These are phyloP conservation scores for Ophiognomonia clavigignenti-juglandacearum DNA, from an alignment of 2,329 filamentous ascomycete genomes.

Conservation along the genomic window DNA sequence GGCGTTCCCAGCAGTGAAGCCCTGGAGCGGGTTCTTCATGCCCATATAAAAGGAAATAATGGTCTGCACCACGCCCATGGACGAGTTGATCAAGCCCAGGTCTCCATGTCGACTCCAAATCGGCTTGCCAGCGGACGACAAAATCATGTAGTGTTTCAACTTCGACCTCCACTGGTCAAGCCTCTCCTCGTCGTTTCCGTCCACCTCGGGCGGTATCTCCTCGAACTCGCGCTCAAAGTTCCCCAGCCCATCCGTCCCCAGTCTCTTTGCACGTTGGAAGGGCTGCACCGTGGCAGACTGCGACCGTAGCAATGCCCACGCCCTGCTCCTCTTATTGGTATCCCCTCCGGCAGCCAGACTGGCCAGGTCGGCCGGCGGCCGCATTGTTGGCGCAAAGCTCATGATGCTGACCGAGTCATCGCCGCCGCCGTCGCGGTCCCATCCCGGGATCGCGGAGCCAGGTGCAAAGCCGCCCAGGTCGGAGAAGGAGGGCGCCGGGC, in stretches of 20 bases:
- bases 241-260: slow-evolving; percentile 44
- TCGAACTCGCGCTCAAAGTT: slow-evolving; percentile 78
- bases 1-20: slow-evolving; percentile 81
- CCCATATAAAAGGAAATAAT: slow-evolving; percentile 96
- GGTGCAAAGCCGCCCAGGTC: slow-evolving; percentile 15
- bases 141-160: slow-evolving; percentile 92
- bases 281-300: slow-evolving; percentile 56
- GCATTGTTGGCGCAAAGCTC: slow-evolving; percentile 61
- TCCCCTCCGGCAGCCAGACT: slow-evolving; percentile 73
- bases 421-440: slow-evolving; percentile 5
- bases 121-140: slow-evolving; percentile 93
- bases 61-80: slow-evolving; percentile 92
- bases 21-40: slow-evolving; percentile 68
- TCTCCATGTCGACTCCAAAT: slow-evolving; percentile 96
- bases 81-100: slow-evolving; percentile 81
- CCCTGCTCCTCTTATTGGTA: slow-evolving; percentile 60
- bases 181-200: slow-evolving; percentile 49
- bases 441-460: slow-evolving; percentile 11
- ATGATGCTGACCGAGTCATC: slow-evolving; percentile 63
- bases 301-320: slow-evolving; percentile 62
- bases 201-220: slow-evolving; percentile 54
- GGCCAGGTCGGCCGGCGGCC: slow-evolving; percentile 66
- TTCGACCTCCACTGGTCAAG: slow-evolving; percentile 82
- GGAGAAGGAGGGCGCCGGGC: too few species aligned
- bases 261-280: slow-evolving; percentile 41